Percentiles rank a stretch among this genome's conserved stretches.
phyloP scores from a whole-genome alignment of 805 yeast species.

The Candida multigemmis region DNA sequence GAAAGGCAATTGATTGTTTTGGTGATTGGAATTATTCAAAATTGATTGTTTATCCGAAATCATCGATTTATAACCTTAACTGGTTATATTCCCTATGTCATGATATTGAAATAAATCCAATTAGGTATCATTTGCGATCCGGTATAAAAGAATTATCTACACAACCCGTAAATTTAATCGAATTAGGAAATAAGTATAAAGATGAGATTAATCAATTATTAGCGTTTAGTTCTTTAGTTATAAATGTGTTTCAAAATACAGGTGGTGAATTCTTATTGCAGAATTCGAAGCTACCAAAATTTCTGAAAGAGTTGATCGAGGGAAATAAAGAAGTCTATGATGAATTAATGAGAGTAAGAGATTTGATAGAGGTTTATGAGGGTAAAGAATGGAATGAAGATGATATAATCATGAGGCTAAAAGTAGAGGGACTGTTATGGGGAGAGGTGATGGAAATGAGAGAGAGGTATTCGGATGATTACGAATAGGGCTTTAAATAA shows the following conservation, averaged over 20 bases:
- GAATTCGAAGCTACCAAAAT: constrained; percentile 29
- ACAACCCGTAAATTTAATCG: constrained; percentile 25
- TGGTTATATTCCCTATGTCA: constrained; percentile 33
- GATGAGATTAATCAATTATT: constrained; percentile 12
- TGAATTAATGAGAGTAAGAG: constrained; percentile 10
- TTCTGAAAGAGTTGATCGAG: constrained; percentile 13
- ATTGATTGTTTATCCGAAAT: constrained; percentile 20
- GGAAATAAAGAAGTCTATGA: constrained; percentile 11
- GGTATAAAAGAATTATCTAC: constrained; percentile 20
- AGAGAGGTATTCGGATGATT: constrained; percentile 12
- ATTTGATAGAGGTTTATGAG: constrained; percentile 20
- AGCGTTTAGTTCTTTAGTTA: constrained; percentile 16
- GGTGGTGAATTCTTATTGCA: constrained; percentile 24
- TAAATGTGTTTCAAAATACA: constrained; percentile 18
- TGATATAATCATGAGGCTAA: constrained; percentile 27
- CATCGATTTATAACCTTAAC: constrained; percentile 11
- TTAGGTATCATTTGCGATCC: constrained; percentile 38
- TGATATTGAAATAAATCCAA: constrained; percentile 38
- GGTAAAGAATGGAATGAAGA: constrained; percentile 29
- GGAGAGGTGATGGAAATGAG: constrained; percentile 18
- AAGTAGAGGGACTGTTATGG: constrained; percentile 9
- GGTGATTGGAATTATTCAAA: constrained; percentile 29
- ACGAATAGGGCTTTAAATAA: constrained; percentile 7
- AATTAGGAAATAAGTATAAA: constrained; percentile 14
- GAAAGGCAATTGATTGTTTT: constrained; percentile 24